Base-by-base conservation (phyloP, 768 basidiomycete genomes). In the Xerocomellus chrysenteron region DNA sequence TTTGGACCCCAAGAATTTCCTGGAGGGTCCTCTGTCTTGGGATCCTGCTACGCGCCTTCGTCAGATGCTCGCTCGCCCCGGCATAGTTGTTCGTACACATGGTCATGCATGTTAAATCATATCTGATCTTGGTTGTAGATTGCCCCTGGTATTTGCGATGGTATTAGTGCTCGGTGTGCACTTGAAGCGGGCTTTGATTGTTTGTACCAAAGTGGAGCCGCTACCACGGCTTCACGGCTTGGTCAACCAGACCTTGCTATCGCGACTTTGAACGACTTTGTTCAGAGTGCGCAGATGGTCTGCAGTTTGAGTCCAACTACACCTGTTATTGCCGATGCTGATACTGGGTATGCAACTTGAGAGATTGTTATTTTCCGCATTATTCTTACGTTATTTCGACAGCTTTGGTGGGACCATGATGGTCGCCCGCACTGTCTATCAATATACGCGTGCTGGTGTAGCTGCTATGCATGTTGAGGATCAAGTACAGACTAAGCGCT, bases 181-280 rank as follows among this genome's bases (percentile, higher is more conserved):
- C 71, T 91, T 8, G 89, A 92, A 73, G 87, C 88, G 37, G 89
- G 89, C 19, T 92, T 91, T 62, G 77, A 80, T 28, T 90, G 88
- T 61, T 58, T 90, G 54, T 92, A 91, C 68, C 89, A 90, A 73
- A 89, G 86, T 62, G 89, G 89, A 49, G 88, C 89, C 47, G 87
- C 88, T 14, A 91, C 89, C 1, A 90, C 88, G 12, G 89, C 89
- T 41, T 90, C 89, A 1, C 82, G 88, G 17, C 76, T 90, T 24
- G 88, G 88, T 17, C 83, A 84, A 65, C 88, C 88, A n/a, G 88
- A 90, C 68, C 76, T 90, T 41, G 88, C 87, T 26, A 88, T 90
- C 60, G 87, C 88, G 4, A 89, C 87, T 28, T 65, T 89, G 64
- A 89, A 88, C 61, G 88, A 90, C 64, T 90, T 90, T 57, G 86